A percentile compares a stretch with the other conserved stretches of the same genome.
Conservation (phyloP, 495 filamentous ascomycete genomes). For the Penicillium desertorum region DNA sequence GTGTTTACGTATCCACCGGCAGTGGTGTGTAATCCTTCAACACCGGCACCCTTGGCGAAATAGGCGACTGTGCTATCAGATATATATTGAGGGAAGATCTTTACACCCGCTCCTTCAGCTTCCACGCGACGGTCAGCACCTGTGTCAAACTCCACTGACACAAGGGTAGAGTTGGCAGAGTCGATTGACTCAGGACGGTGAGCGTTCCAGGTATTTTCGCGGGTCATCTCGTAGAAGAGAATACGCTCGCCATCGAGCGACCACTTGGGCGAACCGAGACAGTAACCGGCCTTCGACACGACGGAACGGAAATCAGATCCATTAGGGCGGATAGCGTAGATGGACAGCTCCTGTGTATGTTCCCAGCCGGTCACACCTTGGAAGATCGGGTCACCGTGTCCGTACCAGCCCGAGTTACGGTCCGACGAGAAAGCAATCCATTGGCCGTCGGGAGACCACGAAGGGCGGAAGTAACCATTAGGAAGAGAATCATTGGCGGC, state of each 20-base stretch:
- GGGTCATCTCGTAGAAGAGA: slow-evolving; percentile 34
- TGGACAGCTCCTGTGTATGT: slow-evolving; percentile 33
- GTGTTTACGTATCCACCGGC: background rate
- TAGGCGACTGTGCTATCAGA: slow-evolving; percentile 25
- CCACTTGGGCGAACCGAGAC: slow-evolving; percentile 31
- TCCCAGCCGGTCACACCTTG: slow-evolving; percentile 30
- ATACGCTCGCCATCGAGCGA: slow-evolving; percentile 30
- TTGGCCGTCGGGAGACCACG: slow-evolving; percentile 31
- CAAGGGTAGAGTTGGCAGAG: slow-evolving; percentile 23
- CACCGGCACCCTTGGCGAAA: slow-evolving; percentile 19
- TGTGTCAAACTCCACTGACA: slow-evolving; percentile 25
- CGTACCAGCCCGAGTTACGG: slow-evolving; percentile 28
- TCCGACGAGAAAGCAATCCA: slow-evolving; percentile 30
- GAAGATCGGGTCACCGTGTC: slow-evolving; percentile 24
- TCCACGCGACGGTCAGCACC: slow-evolving; percentile 22
- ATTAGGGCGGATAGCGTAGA: slow-evolving; percentile 31
- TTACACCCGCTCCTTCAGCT: slow-evolving; percentile 21
- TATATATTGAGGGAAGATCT: slow-evolving; percentile 30
- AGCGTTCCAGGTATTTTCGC: slow-evolving; percentile 30
- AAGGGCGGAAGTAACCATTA: slow-evolving; percentile 32
- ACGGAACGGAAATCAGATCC: slow-evolving; percentile 28
- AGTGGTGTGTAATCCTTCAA: slow-evolving; percentile 15
- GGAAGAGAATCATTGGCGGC: slow-evolving; percentile 9
- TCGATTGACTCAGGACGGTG: slow-evolving; percentile 25
- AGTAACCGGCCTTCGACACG: slow-evolving; percentile 16